Evolutionary conservation across 192 early-diverging fungal species (phyloP).

Genomic region (Entomortierella parvispora): DNA sequence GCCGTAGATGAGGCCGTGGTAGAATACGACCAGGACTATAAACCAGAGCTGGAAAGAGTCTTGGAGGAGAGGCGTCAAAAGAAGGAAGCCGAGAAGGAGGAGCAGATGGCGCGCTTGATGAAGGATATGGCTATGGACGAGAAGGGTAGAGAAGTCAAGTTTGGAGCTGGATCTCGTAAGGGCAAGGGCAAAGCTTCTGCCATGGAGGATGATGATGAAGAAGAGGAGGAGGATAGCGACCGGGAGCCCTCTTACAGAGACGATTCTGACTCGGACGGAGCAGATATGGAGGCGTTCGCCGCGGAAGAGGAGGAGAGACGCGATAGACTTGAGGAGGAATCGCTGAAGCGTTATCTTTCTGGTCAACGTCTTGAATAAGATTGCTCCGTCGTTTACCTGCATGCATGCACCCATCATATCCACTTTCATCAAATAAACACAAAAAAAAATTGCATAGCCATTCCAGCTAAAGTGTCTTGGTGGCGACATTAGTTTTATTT

Average conservation of each 20-base stretch:
- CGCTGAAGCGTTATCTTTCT: conserved; percentile 40
- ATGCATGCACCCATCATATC: no score
- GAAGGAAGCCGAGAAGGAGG: conserved; percentile 73
- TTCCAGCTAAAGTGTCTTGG: no score
- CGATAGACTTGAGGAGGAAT: conserved; percentile 29
- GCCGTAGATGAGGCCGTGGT: conserved; percentile 81
- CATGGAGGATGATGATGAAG: conserved; percentile 42
- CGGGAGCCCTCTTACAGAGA: conserved; percentile 32
- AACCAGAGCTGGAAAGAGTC: conserved; percentile 82
- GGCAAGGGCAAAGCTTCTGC: conserved; percentile 11
- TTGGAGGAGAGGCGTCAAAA: conserved; percentile 67
- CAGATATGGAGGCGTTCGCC: conserved; percentile 40
- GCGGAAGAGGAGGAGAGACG: conserved; percentile 42
- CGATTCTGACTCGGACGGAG: conserved; percentile 29
- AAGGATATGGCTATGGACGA: conserved; percentile 84
- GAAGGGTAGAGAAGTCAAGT: conserved; percentile 50
- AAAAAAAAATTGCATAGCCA: background rate
- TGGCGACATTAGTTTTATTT: no score
- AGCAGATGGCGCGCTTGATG: conserved; percentile 84
- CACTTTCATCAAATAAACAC: no score
- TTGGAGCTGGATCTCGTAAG: conserved; percentile 9
- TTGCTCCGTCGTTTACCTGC: no score
- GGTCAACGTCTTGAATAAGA: conserved; percentile 34
- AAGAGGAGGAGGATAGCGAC: conserved; percentile 55
- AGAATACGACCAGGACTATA: conserved; percentile 92